A percentile compares a stretch with the other conserved stretches of the same genome.
These are phyloP conservation scores for Colletotrichum incanum DNA, from an alignment of 2,329 filamentous ascomycete species.

Conservation along the genomic window DNA sequence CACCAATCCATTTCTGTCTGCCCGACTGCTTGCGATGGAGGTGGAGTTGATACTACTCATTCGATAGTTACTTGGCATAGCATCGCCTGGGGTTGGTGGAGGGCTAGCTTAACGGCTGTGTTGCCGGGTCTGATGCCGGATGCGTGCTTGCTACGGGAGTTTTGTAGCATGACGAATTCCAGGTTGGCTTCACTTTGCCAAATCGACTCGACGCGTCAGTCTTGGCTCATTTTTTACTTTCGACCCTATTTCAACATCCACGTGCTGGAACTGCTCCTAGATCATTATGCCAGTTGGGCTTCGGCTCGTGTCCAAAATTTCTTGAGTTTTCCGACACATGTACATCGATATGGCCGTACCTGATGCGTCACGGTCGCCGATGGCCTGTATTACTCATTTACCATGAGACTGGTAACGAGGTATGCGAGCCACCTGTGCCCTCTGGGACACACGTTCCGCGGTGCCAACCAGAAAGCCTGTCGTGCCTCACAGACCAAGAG, in stretches of 20 bases:
- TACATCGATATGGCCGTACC: neutral
- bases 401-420: constrained; percentile 35
- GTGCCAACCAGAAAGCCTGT: constrained; percentile 14
- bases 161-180: constrained; percentile 6
- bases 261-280: neutral
- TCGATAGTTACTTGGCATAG: constrained; percentile 15
- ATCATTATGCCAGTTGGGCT: neutral
- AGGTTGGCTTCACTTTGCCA: constrained; percentile 13
- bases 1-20: neutral
- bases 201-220: constrained; percentile 24
- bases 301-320: neutral
- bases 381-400: constrained; percentile 38
- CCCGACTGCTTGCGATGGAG: neutral
- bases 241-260: constrained; percentile 41
- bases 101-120: constrained; percentile 19
- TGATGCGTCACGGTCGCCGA: constrained; percentile 17
- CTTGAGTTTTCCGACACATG: neutral
- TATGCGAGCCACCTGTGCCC: constrained; percentile 15
- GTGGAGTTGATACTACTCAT: neutral
- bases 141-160: constrained; percentile 25
- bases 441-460: constrained; percentile 17
- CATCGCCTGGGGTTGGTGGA: constrained; percentile 1
- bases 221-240: constrained; percentile 27
- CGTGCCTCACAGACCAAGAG: constrained; percentile 31
- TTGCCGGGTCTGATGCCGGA: constrained; percentile 4